These are phyloP conservation scores for Suillus bovinus DNA, from an alignment of 768 basidiomycete genomes.

Conservation along the genomic window DNA sequence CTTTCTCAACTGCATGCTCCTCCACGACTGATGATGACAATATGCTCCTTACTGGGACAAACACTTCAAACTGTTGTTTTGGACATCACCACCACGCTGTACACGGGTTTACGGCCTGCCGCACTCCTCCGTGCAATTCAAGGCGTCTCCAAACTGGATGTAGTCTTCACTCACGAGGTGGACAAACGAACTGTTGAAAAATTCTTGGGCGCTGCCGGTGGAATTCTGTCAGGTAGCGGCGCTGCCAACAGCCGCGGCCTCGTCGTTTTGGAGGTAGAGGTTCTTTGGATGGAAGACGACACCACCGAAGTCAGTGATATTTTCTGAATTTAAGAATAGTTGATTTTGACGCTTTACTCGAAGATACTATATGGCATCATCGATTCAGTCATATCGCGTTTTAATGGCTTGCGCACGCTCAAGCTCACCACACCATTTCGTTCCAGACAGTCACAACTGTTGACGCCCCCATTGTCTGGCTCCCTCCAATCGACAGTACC, in stretches of 20 bases:
- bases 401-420: constrained; percentile 27
- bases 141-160: constrained; percentile 30
- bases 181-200: constrained; percentile 35
- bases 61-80: constrained; percentile 24
- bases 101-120: constrained; percentile 30
- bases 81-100: constrained; percentile 29
- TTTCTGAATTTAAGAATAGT: neutral
- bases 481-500: constrained; percentile 8
- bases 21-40: constrained; percentile 21
- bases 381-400: constrained; percentile 33
- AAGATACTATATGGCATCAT: constrained; percentile 31
- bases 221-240: constrained; percentile 17
- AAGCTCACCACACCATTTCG: constrained; percentile 34
- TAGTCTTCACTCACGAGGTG: constrained; percentile 32
- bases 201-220: constrained; percentile 28
- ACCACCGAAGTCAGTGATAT: constrained; percentile 27
- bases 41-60: constrained; percentile 20
- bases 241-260: constrained; percentile 14
- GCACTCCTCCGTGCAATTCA: constrained; percentile 25
- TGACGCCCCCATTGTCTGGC: constrained; percentile 6
- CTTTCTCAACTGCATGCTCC: constrained; percentile 31
- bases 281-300: constrained; percentile 27
- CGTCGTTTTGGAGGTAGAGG: constrained; percentile 29
- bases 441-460: constrained; percentile 21
- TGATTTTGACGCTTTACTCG: neutral